Conservation (phyloP, 495 filamentous ascomycete genomes). For the Stereocaulon alpinum region DNA sequence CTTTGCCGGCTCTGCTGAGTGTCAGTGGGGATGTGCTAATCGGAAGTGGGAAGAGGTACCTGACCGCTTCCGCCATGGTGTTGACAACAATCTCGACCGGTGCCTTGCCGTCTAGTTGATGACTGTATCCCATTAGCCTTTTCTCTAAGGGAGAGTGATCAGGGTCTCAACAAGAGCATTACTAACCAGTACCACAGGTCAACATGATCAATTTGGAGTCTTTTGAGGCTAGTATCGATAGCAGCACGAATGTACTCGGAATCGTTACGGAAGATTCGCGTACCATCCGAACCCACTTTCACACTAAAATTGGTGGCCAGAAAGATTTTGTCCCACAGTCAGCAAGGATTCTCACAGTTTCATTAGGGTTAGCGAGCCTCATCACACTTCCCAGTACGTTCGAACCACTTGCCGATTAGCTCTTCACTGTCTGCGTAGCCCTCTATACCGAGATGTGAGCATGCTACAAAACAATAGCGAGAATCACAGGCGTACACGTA, state of each 20-base stretch:
- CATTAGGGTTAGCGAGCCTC: constrained; percentile 25
- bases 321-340: constrained; percentile 31
- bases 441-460: constrained; percentile 2
- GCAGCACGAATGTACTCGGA: constrained; percentile 35
- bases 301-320: constrained; percentile 44
- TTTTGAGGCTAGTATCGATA: constrained; percentile 33
- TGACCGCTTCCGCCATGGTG: constrained; percentile 26
- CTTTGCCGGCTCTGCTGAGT: constrained; percentile 39
- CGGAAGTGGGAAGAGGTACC: background rate
- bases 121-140: constrained; percentile 14
- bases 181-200: constrained; percentile 33
- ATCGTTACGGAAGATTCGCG: constrained; percentile 28
- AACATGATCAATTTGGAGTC: constrained; percentile 29
- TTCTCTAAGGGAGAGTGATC: background rate
- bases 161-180: background rate
- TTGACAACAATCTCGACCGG: constrained; percentile 40
- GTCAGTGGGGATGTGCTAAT: constrained; percentile 20
- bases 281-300: constrained; percentile 23
- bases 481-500: constrained; percentile 29
- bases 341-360: constrained; percentile 29
- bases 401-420: constrained; percentile 34
- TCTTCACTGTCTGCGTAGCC: constrained; percentile 30
- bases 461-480: constrained; percentile 5
- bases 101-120: constrained; percentile 30
- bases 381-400: constrained; percentile 37